These are phyloP conservation scores for Phytomonas sp. DNA, from an alignment of 208 protist genomes.

Conservation along the genomic window DNA sequence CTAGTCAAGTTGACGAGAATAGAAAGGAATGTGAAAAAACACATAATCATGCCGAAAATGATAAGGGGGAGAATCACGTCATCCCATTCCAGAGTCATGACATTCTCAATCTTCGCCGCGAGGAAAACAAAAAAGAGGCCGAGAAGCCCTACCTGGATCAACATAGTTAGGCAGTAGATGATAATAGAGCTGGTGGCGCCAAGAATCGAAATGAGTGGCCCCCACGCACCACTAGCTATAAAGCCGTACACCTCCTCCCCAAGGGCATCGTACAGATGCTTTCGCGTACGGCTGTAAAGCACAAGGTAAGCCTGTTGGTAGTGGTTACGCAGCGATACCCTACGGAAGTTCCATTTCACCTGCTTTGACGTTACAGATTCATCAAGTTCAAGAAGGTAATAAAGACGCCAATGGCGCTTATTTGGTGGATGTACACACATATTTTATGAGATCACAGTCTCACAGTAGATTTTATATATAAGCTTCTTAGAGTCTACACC, in stretches of 20 bases:
- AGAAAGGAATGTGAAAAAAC: slow-evolving; percentile 38
- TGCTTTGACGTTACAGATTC: slow-evolving; percentile 59
- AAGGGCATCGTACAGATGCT: slow-evolving; percentile 72
- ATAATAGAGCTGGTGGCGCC: slow-evolving; percentile 39
- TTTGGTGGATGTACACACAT: not conserved
- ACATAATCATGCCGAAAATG: slow-evolving; percentile 32
- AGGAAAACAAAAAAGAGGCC: slow-evolving; percentile 68
- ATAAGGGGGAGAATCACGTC: slow-evolving; percentile 45
- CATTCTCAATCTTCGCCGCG: slow-evolving; percentile 30
- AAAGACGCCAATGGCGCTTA: slow-evolving; percentile 64
- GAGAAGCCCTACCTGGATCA: slow-evolving; percentile 43
- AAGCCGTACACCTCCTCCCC: slow-evolving; percentile 80
- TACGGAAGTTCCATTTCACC: slow-evolving; percentile 81
- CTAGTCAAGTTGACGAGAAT: slow-evolving; percentile 45
- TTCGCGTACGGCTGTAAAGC: slow-evolving; percentile 65
- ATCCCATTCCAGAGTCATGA: slow-evolving; percentile 34
- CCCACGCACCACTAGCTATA: slow-evolving; percentile 79
- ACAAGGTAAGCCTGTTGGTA: slow-evolving; percentile 84
- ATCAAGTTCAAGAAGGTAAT: slow-evolving; percentile 74
- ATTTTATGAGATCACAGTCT: slow-evolving; percentile 8
- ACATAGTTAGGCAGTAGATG: slow-evolving; percentile 54
- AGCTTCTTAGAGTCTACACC: not conserved
- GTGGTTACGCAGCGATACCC: slow-evolving; percentile 79
- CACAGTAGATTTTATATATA: not conserved
- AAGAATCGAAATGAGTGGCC: slow-evolving; percentile 56